phyloP scores from a whole-genome alignment of 2,329 filamentous ascomycete species.

The Harringtonia lauricola region DNA sequence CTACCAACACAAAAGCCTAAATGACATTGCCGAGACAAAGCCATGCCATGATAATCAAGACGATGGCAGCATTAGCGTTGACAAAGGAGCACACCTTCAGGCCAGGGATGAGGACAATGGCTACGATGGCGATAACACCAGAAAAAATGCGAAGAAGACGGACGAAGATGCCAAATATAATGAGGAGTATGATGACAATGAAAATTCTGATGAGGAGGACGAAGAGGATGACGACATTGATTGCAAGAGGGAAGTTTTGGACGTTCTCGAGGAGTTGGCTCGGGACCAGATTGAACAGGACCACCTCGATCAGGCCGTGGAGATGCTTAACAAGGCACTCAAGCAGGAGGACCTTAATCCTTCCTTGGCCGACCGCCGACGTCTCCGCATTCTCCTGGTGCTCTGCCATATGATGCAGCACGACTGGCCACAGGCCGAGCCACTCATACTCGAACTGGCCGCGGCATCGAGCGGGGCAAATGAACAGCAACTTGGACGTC shows the following conservation, averaged over 20 bases:
- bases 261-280: neutral
- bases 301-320: neutral
- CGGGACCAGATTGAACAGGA: neutral
- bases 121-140: too few relatives aligned
- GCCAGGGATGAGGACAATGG: too few relatives aligned
- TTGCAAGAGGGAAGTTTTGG: neutral
- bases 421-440: neutral
- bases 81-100: too few relatives aligned
- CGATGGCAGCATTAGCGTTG: too few relatives aligned
- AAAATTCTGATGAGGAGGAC: neutral
- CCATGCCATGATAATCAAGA: too few relatives aligned
- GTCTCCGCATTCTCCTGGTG: neutral
- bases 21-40: too few relatives aligned
- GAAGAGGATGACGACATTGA: neutral
- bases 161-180: neutral
- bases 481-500: too few relatives aligned
- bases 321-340: neutral
- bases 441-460: neutral
- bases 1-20: too few relatives aligned
- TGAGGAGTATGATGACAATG: neutral
- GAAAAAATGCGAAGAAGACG: too few relatives aligned
- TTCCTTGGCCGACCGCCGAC: neutral
- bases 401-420: neutral
- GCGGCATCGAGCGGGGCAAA: neutral
- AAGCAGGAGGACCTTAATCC: neutral